These are phyloP conservation scores for Lavandula angustifolia DNA, from an alignment of 257 asterid species.

Conservation along the genomic window DNA sequence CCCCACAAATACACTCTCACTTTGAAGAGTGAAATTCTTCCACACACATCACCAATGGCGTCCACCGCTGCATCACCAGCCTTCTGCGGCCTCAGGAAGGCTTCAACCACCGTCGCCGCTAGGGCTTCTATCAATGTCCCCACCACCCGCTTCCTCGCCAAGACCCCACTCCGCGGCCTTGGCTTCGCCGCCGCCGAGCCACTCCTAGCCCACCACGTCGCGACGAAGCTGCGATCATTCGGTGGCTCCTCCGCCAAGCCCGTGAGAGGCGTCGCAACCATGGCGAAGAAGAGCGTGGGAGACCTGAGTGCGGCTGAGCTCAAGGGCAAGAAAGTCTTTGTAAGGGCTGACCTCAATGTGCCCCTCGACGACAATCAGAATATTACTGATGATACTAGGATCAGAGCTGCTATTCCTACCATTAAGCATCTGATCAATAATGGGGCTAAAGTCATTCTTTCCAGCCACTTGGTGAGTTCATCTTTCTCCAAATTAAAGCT, in stretches of 20 bases:
- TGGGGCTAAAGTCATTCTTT: conserved; percentile 70
- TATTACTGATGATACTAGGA: no score
- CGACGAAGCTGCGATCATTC: conserved; percentile 54
- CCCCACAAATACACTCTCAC: neutral
- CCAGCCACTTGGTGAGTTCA: conserved; percentile 36
- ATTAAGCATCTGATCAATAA: conserved; percentile 57
- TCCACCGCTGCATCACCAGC: conserved; percentile 67
- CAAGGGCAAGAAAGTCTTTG: conserved; percentile 71
- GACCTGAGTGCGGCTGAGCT: conserved; percentile 56
- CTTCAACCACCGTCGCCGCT: conserved; percentile 40
- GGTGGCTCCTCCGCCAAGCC: conserved; percentile 35
- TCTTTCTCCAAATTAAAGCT: no score
- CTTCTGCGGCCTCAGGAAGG: conserved; percentile 47
- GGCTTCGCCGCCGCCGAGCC: conserved; percentile 62
- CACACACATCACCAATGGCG: conserved; percentile 44
- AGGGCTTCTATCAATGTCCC: conserved; percentile 38
- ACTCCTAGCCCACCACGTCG: conserved; percentile 44
- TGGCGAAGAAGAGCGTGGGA: conserved; percentile 70
- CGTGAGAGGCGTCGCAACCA: conserved; percentile 51
- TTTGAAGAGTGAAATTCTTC: neutral
- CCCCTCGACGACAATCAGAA: conserved; percentile 69
- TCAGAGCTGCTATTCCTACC: conserved; percentile 43
- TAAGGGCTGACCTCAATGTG: conserved; percentile 74
- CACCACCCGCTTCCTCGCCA: conserved; percentile 58
- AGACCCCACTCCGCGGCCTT: conserved; percentile 52